Percentiles rank a stretch among this genome's conserved stretches.
phyloP scores from a whole-genome alignment of 225 moss, liverwort and hornwort species.

The Sphagnum tenellum region DNA sequence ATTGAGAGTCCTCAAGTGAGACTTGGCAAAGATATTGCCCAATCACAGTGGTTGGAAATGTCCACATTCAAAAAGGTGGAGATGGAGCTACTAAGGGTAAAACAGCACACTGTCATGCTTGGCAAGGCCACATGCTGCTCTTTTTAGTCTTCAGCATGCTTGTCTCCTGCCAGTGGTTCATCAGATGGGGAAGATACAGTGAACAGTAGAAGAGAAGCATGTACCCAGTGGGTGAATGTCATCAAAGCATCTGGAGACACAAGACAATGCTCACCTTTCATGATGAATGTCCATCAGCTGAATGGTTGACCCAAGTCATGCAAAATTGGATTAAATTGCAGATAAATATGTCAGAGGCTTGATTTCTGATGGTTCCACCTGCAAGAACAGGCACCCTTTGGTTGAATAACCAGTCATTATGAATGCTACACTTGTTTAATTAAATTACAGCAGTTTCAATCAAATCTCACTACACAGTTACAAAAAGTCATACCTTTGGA shows the following conservation, averaged over 20 bases:
- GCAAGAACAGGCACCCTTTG: neutral
- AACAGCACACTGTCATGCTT: no score
- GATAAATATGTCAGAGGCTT: slow-evolving; percentile 13
- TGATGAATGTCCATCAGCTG: slow-evolving; percentile 6
- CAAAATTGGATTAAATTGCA: slow-evolving; percentile 11
- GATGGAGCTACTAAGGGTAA: no score
- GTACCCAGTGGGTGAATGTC: no score
- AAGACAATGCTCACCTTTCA: slow-evolving; percentile 20
- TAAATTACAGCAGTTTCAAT: neutral
- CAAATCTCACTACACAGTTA: neutral
- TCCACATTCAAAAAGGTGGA: no score
- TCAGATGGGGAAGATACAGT: no score
- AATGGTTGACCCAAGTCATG: slow-evolving; percentile 8
- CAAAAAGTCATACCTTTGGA: slow-evolving; percentile 9
- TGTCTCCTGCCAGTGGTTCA: no score
- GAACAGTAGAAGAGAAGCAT: no score
- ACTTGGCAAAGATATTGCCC: neutral
- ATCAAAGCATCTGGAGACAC: neutral
- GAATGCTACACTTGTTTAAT: neutral
- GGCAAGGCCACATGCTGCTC: no score
- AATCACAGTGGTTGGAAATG: no score
- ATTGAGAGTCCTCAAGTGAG: neutral
- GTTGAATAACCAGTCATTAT: neutral
- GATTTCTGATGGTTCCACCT: slow-evolving; percentile 17
- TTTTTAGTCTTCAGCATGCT: no score